Evolutionary conservation across 495 filamentous ascomycete species (phyloP), one percentile per base, ranked within the genome.

Genomic region (Penicillium cataractarum): DNA sequence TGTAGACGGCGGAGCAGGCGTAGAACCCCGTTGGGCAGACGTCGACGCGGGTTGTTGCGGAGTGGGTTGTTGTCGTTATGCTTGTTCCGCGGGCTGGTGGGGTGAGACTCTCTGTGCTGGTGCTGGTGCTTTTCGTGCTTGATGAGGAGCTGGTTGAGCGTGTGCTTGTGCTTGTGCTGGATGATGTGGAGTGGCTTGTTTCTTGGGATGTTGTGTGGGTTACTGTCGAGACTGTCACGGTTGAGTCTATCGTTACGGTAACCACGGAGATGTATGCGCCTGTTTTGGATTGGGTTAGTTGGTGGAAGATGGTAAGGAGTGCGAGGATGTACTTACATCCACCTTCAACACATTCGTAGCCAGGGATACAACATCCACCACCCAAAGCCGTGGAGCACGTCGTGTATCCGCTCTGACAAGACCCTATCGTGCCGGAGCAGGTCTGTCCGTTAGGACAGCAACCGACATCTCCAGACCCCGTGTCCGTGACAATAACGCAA

Each of bases 361-460:
- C 90, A 1, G 89, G 82, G 50, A 96, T 88, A 71, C 94, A 98
- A 66, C 94, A 98, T 1, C 93, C 94, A 1, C 93, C 93, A 4
- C 93, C 93, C 17, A 88, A 64, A 32, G 80, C 83, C 19, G 82
- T 78, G 2, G 87, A 80, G 69, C 95, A 99, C 24, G 82, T 80
- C 13, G 84, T 83, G 72, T 92, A 89, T 15, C 86, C 88, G 0
- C 71, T 72, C 54, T 79, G 75, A 67, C 94, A 99, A 3, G 69
- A 70, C 0, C 80, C 80, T 42, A 97, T 84, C 7, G 76, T 74
- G 7, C 89, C 87, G 5, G 82, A 79, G 73, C 95, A 99, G 6
- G 69, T 84, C 66, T 84, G 71, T 3, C 92, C 92, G 31, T 73
- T 72, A 17, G 89, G 89, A 80, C 94, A 99, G 72, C 94, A 99